Base-by-base conservation (phyloP, 1,284 basidiomycete species). In the Thelephora terrestris region DNA sequence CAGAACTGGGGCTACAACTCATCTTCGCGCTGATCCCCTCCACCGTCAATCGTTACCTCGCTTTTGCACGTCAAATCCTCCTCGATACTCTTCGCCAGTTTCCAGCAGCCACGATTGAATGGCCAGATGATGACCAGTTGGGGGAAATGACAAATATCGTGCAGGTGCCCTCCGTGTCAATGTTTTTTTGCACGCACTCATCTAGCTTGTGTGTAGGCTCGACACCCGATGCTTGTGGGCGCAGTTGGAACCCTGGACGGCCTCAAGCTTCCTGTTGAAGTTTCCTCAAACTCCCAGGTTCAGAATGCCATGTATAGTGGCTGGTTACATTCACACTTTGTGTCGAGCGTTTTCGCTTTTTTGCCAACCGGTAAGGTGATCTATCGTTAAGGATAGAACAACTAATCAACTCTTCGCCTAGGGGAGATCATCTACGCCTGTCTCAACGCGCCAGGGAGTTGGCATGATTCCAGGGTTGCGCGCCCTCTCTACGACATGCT, bases 281-380 rank as follows among this genome's bases (percentile, higher is more conserved):
- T 45, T 2, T 58, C 60, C 1, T 49, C 48, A 32, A 66, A 76
- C 57, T 50, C 55, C 0, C 66, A 71, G 9, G 58, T 73, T 3
- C 68, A 75, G 52, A 75, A 76, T 61, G 64, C 67, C 1, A 74
- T 67, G 5, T 76, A 67, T 51, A 76, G 74, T 63, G 69, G 72
- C 0, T 77, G 73, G 73, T 46, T 68, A 1, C 60, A 64, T 42
- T 62, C 59, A 0, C 74, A 76, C 49, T 71, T 59, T 37, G 47
- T 66, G 1, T 68, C 63, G 50, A 53, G 44, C 50, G 56, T 66
- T 0, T 23, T 66, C 20, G 55, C 50, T 0, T 64, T 68, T 54
- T 52, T 60, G 1, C 54, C 67, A 5, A 38, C 56, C 49, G 69
- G 70, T 71, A 61, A 44, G 61, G 42, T n/a, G n/a, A n/a, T n/a